Evolutionary conservation across 352 stramenopile genomes (phyloP).

Genomic region (Phytophthora pistaciae): DNA sequence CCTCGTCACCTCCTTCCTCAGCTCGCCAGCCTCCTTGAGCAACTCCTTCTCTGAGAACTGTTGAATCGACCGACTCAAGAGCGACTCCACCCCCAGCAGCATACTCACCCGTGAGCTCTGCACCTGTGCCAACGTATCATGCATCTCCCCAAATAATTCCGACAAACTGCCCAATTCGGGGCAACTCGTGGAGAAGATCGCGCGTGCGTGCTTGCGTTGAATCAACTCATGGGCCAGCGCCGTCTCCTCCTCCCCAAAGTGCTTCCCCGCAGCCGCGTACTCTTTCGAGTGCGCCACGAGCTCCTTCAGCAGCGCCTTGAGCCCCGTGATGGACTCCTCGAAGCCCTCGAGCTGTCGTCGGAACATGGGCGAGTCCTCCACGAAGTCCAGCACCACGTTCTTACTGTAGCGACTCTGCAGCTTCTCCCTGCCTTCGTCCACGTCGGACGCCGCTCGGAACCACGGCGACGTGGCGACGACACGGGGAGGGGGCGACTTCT

Average conservation of each 20-base stretch:
- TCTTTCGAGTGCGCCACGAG: constrained; percentile 80
- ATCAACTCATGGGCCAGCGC: constrained; percentile 78
- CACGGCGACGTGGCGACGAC: constrained; percentile 14
- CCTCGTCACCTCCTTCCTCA: constrained; percentile 72
- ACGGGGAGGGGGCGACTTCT: constrained; percentile 15
- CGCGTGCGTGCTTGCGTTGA: constrained; percentile 78
- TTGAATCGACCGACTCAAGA: constrained; percentile 73
- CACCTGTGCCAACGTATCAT: constrained; percentile 83
- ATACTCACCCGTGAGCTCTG: constrained; percentile 88
- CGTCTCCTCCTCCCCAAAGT: constrained; percentile 78
- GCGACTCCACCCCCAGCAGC: constrained; percentile 80
- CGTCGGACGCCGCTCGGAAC: constrained; percentile 14
- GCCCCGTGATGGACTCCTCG: constrained; percentile 75
- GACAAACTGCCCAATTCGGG: constrained; percentile 75
- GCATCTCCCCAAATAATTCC: constrained; percentile 84
- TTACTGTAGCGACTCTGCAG: constrained; percentile 54
- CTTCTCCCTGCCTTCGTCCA: constrained; percentile 19
- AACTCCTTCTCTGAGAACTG: constrained; percentile 80
- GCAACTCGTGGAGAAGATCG: constrained; percentile 89
- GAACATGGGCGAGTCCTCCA: constrained; percentile 91
- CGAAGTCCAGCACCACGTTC: constrained; percentile 88
- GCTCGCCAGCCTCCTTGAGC: constrained; percentile 70
- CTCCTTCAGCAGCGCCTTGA: constrained; percentile 76
- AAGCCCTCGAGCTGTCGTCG: constrained; percentile 80
- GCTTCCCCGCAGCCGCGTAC: constrained; percentile 69